A percentile compares a stretch with the other conserved stretches of the same genome.
These are phyloP conservation scores for Cucumis melo DNA, from an alignment of 306 rosid genomes.

Conservation along the genomic window DNA sequence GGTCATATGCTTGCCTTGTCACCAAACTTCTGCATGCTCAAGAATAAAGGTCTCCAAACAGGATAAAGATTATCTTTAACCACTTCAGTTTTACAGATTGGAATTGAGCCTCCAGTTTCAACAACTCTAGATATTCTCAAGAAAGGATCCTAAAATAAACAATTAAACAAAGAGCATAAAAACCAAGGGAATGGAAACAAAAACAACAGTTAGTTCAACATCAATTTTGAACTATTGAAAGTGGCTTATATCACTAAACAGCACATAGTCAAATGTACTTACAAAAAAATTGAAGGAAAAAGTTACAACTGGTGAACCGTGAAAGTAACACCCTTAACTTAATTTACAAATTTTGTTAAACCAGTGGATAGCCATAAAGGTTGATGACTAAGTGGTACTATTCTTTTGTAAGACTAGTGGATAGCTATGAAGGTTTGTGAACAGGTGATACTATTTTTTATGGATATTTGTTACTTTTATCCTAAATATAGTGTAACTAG, in stretches of 20 bases:
- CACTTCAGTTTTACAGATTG: constrained; percentile 88
- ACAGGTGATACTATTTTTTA: too few relatives aligned
- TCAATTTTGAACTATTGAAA: neutral
- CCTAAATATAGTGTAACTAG: too few relatives aligned
- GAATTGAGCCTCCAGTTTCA: constrained; percentile 62
- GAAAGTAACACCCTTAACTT: neutral
- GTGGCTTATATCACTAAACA: neutral
- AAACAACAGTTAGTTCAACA: neutral
- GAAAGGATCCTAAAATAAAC: constrained; percentile 63
- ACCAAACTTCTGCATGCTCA: constrained; percentile 55
- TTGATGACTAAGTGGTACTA: too few relatives aligned
- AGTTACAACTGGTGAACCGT: neutral
- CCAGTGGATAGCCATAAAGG: too few relatives aligned
- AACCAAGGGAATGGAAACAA: neutral
- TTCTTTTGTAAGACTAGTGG: too few relatives aligned
- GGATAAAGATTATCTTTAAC: constrained; percentile 59
- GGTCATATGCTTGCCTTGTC: constrained; percentile 43
- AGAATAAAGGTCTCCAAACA: constrained; percentile 54
- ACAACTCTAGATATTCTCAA: constrained; percentile 59
- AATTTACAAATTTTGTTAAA: neutral
- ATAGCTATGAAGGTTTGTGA: too few relatives aligned
- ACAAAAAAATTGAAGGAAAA: too few relatives aligned
- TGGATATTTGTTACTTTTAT: too few relatives aligned
- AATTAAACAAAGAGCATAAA: neutral
- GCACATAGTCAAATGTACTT: neutral